Base-by-base conservation (phyloP, 345 rosid genomes). In the Salix arbutifolia region DNA sequence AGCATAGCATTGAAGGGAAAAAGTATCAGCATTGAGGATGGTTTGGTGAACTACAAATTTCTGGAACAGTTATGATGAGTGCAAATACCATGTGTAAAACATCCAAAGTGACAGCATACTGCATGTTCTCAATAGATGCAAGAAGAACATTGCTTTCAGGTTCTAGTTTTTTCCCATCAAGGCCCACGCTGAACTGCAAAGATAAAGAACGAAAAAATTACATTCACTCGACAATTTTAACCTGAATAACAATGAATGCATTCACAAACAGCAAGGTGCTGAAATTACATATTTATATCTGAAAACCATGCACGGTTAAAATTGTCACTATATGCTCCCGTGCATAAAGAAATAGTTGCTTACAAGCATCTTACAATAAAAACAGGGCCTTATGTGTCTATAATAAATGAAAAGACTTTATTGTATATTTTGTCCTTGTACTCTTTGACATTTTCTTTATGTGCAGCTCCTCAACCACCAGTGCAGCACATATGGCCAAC, bases 101-200 rank as follows among this genome's bases (percentile, higher is more conserved):
- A 83, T 96, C 98, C 89, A 96, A 88, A 65, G 99, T 92, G 82
- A 96, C 97, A 73, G 97, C 97, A 85, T 96, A 94, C 79, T 94
- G 99, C 99, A 96, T 96, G 83, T 96, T 96, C 88, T 96, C 99
- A 35, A 96, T 96, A 52, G 99, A 96, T 81, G 99, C 99, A 14
- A 91, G 99, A 81, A 94, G 98, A 71, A 96, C 98, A 38, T 96
- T 94, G 81, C 99, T 92, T 87, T 96, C 99, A 58, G 98, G 96
- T 80, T 96, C 99, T 77, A 94, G 84, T 79, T 91, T 96, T 83
- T 88, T 94, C 44, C 99, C 99, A 85, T 96, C 99, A 77, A 89
- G 70, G 78, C 97, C 97, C 78, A 92, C 85, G 72, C 38, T 76
- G 70, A 91, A 50, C 99, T 96, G 88, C 78, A 84, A 77, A 33